phyloP scores from a whole-genome alignment of 306 rosid species.

The Malus fusca region DNA sequence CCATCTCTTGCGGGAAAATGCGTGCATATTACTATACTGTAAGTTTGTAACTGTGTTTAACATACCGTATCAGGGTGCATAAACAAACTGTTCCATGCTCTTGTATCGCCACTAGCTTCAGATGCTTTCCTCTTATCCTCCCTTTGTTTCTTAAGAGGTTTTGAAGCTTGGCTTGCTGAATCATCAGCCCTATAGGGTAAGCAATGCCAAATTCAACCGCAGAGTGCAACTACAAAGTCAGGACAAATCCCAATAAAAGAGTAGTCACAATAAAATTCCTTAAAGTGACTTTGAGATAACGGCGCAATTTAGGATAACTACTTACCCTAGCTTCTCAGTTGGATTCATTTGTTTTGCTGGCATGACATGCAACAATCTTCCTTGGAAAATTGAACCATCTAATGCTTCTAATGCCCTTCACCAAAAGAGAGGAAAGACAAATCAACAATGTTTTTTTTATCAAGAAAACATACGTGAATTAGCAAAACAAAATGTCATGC shows the following conservation, averaged over 20 bases:
- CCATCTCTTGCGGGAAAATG: background rate
- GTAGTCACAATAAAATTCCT: background rate
- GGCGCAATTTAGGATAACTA: background rate
- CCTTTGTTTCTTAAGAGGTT: constrained; percentile 61
- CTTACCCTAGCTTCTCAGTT: constrained; percentile 59
- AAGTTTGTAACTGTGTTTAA: background rate
- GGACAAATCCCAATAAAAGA: background rate
- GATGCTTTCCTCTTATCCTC: constrained; percentile 71
- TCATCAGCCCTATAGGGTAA: constrained; percentile 38
- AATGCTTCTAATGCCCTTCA: constrained; percentile 66
- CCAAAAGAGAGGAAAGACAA: background rate
- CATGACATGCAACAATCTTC: constrained; percentile 87
- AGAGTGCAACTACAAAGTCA: constrained; percentile 1
- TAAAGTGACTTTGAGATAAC: background rate
- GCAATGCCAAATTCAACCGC: constrained; percentile 15
- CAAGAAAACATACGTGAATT: background rate
- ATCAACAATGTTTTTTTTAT: background rate
- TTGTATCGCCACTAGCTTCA: constrained; percentile 86
- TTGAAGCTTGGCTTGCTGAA: constrained; percentile 36
- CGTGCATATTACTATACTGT: background rate
- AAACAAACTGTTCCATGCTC: constrained; percentile 92
- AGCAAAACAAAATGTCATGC: background rate
- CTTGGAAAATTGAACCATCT: constrained; percentile 78
- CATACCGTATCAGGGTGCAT: constrained; percentile 91
- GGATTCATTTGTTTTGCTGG: constrained; percentile 49